Evolutionary conservation across 495 filamentous ascomycete genomes (phyloP).

Genomic region (Elaphomyces granulatus): DNA sequence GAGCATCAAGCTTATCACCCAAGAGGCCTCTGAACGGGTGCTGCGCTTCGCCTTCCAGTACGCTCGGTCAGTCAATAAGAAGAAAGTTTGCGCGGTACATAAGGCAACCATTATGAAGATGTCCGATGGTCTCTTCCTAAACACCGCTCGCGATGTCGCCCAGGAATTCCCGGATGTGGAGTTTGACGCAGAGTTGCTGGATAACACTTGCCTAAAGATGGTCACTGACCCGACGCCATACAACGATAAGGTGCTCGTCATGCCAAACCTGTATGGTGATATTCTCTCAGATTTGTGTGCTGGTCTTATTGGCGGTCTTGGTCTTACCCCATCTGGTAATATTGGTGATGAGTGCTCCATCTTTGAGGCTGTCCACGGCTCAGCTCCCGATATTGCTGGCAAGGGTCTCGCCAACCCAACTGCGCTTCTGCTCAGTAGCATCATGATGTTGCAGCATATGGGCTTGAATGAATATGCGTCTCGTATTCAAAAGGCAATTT

Average conservation of each 20-base stretch:
- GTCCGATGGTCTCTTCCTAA: slow-evolving; percentile 95
- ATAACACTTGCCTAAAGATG: slow-evolving; percentile 98
- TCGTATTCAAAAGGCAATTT: slow-evolving; percentile 86
- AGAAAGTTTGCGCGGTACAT: slow-evolving; percentile 93
- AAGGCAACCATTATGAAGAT: slow-evolving; percentile 99
- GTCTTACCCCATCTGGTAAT: slow-evolving; percentile 93
- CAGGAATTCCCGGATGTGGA: slow-evolving; percentile 91
- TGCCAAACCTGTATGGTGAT: slow-evolving; percentile 99
- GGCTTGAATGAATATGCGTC: slow-evolving; percentile 68
- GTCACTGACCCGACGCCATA: slow-evolving; percentile 87
- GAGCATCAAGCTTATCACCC: slow-evolving; percentile 97
- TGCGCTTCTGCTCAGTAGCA: slow-evolving; percentile 73
- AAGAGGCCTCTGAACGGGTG: slow-evolving; percentile 84
- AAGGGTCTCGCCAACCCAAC: slow-evolving; percentile 93
- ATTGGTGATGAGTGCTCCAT: slow-evolving; percentile 98
- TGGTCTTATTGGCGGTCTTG: slow-evolving; percentile 92
- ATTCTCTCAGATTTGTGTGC: slow-evolving; percentile 99
- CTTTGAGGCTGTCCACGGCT: slow-evolving; percentile 98
- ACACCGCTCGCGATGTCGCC: slow-evolving; percentile 62
- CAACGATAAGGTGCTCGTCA: slow-evolving; percentile 98
- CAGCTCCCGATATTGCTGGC: slow-evolving; percentile 93
- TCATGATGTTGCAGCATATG: slow-evolving; percentile 99
- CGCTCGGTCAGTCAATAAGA: slow-evolving; percentile 76
- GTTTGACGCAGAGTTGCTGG: slow-evolving; percentile 92
- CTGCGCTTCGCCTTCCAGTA: slow-evolving; percentile 96